A percentile compares a stretch with the other conserved stretches of the same genome.
phyloP scores from a whole-genome alignment of 129 eudicot species.

The Oenanthe sinensis region DNA sequence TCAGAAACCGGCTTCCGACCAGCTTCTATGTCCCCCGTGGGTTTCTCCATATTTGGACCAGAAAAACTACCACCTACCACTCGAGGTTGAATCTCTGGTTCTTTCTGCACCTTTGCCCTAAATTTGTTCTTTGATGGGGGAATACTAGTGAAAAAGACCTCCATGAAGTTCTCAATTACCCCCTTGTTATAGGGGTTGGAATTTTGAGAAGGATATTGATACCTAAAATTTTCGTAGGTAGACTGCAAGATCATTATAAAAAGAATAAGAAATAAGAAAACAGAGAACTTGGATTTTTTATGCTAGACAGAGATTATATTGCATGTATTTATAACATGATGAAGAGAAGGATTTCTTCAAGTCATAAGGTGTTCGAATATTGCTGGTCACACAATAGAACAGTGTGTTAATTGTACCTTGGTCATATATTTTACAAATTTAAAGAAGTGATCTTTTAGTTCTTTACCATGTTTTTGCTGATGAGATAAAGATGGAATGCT shows the following conservation, averaged over 20 bases:
- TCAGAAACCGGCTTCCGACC: conserved; percentile 35
- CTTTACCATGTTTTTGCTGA: conserved; percentile 77
- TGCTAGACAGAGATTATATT: not conserved
- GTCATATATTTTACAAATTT: not conserved
- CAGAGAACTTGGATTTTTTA: not conserved
- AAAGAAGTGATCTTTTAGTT: no score
- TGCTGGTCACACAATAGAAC: not conserved
- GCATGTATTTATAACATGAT: not conserved
- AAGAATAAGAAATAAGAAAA: not conserved
- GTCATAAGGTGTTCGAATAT: not conserved
- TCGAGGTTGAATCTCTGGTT: conserved; percentile 24
- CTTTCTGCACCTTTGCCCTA: conserved; percentile 43
- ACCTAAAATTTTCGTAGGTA: conserved; percentile 52
- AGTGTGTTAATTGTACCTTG: not conserved
- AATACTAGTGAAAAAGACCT: conserved; percentile 51
- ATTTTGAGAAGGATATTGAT: conserved; percentile 36
- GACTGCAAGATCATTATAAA: conserved; percentile 41
- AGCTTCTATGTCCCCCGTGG: conserved; percentile 36
- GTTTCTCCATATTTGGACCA: conserved; percentile 27
- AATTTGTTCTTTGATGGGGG: conserved; percentile 69
- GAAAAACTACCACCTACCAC: conserved; percentile 19
- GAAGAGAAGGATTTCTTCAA: not conserved
- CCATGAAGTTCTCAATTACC: conserved; percentile 40
- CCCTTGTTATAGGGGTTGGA: conserved; percentile 57
- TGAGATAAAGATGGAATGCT: conserved; percentile 74